Evolutionary conservation across 2,329 filamentous ascomycete genomes (phyloP), one percentile per base, ranked within the genome.

Genomic region (Cyphellophora attinorum): DNA sequence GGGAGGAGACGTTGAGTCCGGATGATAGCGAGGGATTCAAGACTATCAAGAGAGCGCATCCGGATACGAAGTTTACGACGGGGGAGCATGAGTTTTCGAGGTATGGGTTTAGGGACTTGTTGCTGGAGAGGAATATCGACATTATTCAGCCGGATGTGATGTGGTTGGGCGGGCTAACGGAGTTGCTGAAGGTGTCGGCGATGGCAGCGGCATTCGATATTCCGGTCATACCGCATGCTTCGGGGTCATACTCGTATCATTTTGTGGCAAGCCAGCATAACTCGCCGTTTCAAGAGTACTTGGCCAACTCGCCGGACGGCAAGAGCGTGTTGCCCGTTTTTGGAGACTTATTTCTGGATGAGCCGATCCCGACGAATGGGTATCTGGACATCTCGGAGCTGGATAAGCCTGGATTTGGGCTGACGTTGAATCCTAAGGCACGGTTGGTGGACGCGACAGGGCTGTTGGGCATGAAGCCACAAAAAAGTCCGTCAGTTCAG

Each of bases 81-180:
- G 88, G 88, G 42, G 88, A 95, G 66, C 88, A 95, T 63, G 88
- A 95, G 60, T 95, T 88, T 67, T 93, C 85, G 5, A 74, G 85
- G 51, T 95, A 88, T 55, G 88, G 88, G 18, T 95, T 95, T 75
- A 82, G 89, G 48, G 93, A 94, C 67, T 74, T 95, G 28, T 79
- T 95, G 44, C 85, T 94, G 61, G 81, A 81, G 37, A 84, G 86
- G 47, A 93, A 93, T 60, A 67, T 95, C 40, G 88, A 95, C 57
- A 93, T 95, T 49, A 77, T 95, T 51, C 88, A 94, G 63, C 88
- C 88, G 11, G 88, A 95, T 54, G 86, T 95, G 45, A 95, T 95
- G 88, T 95, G 88, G 88, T 77, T 94, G 11, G 88, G 88, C 43
- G 88, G 88, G 42, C 60, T 95, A 69, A 95, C 88, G 1, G 88